These are phyloP conservation scores for Boeremia exigua DNA, from an alignment of 2,329 filamentous ascomycete genomes.

Conservation along the genomic window DNA sequence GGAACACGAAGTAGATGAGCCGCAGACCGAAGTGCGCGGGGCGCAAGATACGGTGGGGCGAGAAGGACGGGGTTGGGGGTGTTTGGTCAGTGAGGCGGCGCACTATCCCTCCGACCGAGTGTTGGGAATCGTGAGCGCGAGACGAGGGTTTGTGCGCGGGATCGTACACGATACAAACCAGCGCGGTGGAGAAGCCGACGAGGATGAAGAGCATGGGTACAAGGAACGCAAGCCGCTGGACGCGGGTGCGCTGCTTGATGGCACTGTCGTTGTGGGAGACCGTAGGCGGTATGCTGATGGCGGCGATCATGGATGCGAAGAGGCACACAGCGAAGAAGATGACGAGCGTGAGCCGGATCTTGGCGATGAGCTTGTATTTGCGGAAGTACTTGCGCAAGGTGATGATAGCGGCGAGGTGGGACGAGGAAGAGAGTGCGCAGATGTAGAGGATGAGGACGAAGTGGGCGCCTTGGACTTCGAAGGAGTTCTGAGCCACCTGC, in stretches of 20 bases:
- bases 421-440: conserved; percentile 39
- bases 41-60: neutral
- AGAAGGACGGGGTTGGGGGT: neutral
- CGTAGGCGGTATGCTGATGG: conserved; percentile 27
- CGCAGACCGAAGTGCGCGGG: conserved; percentile 22
- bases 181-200: conserved; percentile 36
- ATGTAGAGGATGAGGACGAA: conserved; percentile 43
- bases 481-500: conserved; percentile 34
- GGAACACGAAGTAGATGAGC: conserved; percentile 31
- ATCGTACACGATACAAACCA: conserved; percentile 36
- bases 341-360: conserved; percentile 35
- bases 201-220: conserved; percentile 38
- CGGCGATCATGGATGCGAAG: conserved; percentile 35
- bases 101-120: neutral
- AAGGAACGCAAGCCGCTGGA: conserved; percentile 30
- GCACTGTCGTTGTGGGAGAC: conserved; percentile 2
- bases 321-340: conserved; percentile 37
- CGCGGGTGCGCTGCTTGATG: conserved; percentile 18
- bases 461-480: conserved; percentile 37
- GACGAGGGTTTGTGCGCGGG: conserved; percentile 17
- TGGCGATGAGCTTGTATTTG: conserved; percentile 38
- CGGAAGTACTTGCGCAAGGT: conserved; percentile 41
- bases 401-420: conserved; percentile 42
- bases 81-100: conserved; percentile 15
- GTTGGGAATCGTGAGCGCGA: conserved; percentile 7